Evolutionary conservation across 2,329 filamentous ascomycete species (phyloP), one percentile per base, ranked within the genome.

Genomic region (Metarhizium robertsii): DNA sequence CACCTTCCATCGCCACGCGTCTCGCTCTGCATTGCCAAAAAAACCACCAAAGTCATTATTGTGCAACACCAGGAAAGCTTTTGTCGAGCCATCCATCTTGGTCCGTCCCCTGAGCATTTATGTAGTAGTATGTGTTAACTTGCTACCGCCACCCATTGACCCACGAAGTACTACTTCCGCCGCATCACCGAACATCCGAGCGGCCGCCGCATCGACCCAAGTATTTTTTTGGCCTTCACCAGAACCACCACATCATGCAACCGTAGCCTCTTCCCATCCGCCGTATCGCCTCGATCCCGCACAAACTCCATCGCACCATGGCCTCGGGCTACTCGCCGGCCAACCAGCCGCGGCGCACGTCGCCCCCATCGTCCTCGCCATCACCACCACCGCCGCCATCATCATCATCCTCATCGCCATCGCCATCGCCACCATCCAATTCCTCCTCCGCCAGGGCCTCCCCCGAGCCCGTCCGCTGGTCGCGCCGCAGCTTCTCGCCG

Each of bases 391-490:
- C 7, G 32, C 32, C 32, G 32, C 32, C 32, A 11, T 5, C 32
- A 11, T 34, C 32, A 10, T 47, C 47, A 13, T 36, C 55, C 13
- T 48, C 55, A 16, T 50, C 29, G 8, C 4, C 43, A 3, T 55
- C 59, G 8, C 16, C 48, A 10, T 51, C 57, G 10, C 55, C 52
- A 16, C 53, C 54, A 11, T 34, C 32, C 32, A 3, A 34, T 3
- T 34, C 32, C 32, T 53, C 60, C 6, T 52, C 57, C 16, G 25
- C 25, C 25, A 25, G 25, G 25, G 25, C 25, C 25, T 25, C 25
- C 25, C 25, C 25, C 25, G 25, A 25, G 25, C 30, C 56, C 11
- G 42, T 57, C 29, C 60, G 57, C 20, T 60, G 58, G 55, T 58
- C 60, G 18, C 53, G 53, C 53, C n/a, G 13, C 18, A 25, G 25